Evolutionary conservation across 208 protist species (phyloP).

Genomic region (Leishmania amazonensis): DNA sequence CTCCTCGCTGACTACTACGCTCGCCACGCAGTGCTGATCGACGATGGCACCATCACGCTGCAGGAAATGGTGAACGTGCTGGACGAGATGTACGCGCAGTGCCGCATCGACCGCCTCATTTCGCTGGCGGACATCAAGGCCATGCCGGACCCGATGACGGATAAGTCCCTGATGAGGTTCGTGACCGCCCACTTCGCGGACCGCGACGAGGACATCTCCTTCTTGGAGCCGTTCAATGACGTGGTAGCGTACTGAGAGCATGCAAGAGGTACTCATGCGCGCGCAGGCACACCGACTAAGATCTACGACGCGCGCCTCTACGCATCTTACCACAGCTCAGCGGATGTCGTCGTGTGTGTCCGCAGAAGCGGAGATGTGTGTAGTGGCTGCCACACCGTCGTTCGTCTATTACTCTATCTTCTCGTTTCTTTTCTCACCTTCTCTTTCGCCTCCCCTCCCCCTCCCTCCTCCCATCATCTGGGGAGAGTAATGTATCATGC

Average conservation of each 20-base stretch:
- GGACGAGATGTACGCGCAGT: slow-evolving; percentile 78
- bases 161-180: slow-evolving; percentile 26
- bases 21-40: slow-evolving; percentile 68
- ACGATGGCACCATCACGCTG: slow-evolving; percentile 75
- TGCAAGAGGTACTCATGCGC: background rate
- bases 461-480: background rate
- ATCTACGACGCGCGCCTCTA: background rate
- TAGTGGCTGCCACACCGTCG: background rate
- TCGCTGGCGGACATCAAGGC: slow-evolving; percentile 44
- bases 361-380: background rate
- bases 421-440: background rate
- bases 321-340: background rate
- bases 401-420: background rate
- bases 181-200: slow-evolving; percentile 33
- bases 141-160: slow-evolving; percentile 42
- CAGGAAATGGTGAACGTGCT: slow-evolving; percentile 88
- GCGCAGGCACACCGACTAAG: background rate
- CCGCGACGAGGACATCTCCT: slow-evolving; percentile 28
- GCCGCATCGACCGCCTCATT: slow-evolving; percentile 50
- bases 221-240: background rate
- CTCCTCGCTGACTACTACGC: slow-evolving; percentile 69
- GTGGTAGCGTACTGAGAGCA: slow-evolving; percentile 5
- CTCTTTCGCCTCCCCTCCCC: background rate
- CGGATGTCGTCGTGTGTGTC: background rate
- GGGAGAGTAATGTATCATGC: background rate